Evolutionary conservation across 495 filamentous ascomycete species (phyloP), one percentile per base, ranked within the genome.

Genomic region (Aspergillus bridgeri): DNA sequence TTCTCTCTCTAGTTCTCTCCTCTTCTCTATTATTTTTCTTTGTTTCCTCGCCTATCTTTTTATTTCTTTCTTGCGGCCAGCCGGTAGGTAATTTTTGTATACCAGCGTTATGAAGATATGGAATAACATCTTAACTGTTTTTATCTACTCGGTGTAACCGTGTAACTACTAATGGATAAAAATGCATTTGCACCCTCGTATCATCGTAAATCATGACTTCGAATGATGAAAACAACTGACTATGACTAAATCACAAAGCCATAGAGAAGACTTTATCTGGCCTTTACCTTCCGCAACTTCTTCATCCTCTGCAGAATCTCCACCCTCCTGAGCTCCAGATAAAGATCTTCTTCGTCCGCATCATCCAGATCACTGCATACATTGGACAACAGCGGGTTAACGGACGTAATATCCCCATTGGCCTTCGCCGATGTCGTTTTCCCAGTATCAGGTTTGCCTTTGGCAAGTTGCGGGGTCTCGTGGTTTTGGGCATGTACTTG

Each of bases 291-390:
- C 19, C 59, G 56, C 49, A 74, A 19, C 33, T 62, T 71, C 68
- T 73, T 76, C 42, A 78, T 54, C 60, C 64, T 67, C 61, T 76
- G 74, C 51, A 76, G 46, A 46, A 78, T 72, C 61, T 78, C 73
- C 51, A 78, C 58, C 52, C 69, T 73, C 22, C 74, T 65, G 19
- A 78, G 44, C 52, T 78, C 74, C 48, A 76, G 50, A 23, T 69
- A 68, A 55, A 76, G 59, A 53, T 76, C 71, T 48, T 78, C 74
- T 45, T 78, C 74, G 55, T 78, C 75, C 0, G 68, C 69, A 23
- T 69, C 71, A 23, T 73, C 66, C 45, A 78, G 48, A 48, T 77
- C 69, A 43, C 55, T 57, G 1, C 65, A 69, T 0, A 73, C 51
- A 56, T 56, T 68, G 19, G 65, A 51, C 53, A 67, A 50, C 1